phyloP scores from a whole-genome alignment of 1,284 basidiomycete species.

The Pseudozyma flocculosa region DNA sequence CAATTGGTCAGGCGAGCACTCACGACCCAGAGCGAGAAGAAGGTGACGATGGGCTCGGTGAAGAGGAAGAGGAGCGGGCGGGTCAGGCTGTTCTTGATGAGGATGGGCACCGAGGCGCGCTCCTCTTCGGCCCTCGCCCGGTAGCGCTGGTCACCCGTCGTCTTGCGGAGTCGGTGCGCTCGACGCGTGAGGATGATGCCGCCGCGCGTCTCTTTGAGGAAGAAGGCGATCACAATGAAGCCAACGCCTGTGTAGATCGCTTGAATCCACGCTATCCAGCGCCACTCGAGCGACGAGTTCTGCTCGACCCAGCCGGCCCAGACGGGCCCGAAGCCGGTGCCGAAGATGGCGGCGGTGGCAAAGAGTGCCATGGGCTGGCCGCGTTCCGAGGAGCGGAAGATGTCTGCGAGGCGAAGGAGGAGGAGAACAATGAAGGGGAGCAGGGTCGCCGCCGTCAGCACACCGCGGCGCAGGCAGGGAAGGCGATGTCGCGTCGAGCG shows the following conservation, averaged over 20 bases:
- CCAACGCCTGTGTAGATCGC: slow-evolving; percentile 35
- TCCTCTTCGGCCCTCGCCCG: slow-evolving; percentile 68
- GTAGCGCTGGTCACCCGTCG: slow-evolving; percentile 66
- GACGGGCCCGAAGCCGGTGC: slow-evolving; percentile 69
- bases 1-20: slow-evolving; percentile 7
- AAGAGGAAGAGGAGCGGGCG: slow-evolving; percentile 64
- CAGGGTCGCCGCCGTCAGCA: too few relatives aligned
- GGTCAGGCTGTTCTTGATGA: slow-evolving; percentile 70
- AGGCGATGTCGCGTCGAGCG: neutral
- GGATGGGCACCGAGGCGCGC: slow-evolving; percentile 62
- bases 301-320: slow-evolving; percentile 72
- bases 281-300: slow-evolving; percentile 67
- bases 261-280: slow-evolving; percentile 77
- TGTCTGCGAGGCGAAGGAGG: slow-evolving; percentile 9
- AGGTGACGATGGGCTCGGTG: slow-evolving; percentile 75
- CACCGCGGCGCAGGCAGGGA: too few relatives aligned
- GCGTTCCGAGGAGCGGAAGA: slow-evolving; percentile 52
- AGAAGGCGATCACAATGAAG: slow-evolving; percentile 38
- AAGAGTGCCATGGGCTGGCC: slow-evolving; percentile 68
- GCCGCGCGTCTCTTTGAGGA: slow-evolving; percentile 55
- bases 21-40: slow-evolving; percentile 50
- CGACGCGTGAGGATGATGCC: slow-evolving; percentile 60
- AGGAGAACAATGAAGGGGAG: neutral
- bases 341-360: slow-evolving; percentile 60
- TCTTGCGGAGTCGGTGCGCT: slow-evolving; percentile 56